These are phyloP conservation scores for Angophora floribunda DNA, from an alignment of 345 rosid genomes.

Conservation along the genomic window DNA sequence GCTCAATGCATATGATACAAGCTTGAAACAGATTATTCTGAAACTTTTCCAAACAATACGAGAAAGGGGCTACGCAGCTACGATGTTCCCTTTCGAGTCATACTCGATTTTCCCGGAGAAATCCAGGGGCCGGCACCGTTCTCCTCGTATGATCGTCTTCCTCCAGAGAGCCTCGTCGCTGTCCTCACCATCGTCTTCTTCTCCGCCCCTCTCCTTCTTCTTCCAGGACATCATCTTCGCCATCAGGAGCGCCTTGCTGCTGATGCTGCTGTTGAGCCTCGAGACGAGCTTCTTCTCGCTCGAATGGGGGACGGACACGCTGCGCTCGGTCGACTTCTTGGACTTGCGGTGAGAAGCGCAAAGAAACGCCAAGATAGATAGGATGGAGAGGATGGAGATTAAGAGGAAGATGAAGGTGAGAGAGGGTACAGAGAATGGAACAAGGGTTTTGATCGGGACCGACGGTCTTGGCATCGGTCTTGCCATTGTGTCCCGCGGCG, in stretches of 20 bases:
- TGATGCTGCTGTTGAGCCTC: slow-evolving; percentile 27
- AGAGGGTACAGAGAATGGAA: background rate
- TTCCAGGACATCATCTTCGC: slow-evolving; percentile 49
- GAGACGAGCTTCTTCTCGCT: slow-evolving; percentile 13
- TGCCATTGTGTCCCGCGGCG: background rate
- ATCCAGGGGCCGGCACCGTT: slow-evolving; percentile 36
- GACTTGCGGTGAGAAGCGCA: background rate
- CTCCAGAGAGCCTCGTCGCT: slow-evolving; percentile 34
- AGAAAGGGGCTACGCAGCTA: background rate
- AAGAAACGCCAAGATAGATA: background rate
- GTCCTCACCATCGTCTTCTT: slow-evolving; percentile 3
- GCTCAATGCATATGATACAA: background rate
- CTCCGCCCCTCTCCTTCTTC: slow-evolving; percentile 2
- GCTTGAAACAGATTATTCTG: background rate
- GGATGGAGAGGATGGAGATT: background rate
- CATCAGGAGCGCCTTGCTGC: slow-evolving; percentile 28
- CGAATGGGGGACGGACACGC: background rate
- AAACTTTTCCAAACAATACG: background rate
- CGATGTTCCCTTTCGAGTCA: slow-evolving; percentile 42
- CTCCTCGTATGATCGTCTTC: slow-evolving; percentile 44
- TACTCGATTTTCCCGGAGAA: slow-evolving; percentile 46
- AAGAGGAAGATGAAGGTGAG: background rate
- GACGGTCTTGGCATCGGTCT: background rate
- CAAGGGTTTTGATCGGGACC: background rate
- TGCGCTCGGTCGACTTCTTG: background rate